Evolutionary conservation across 495 filamentous ascomycete genomes (phyloP), one percentile per base, ranked within the genome.

Genomic region (Staphylotrichum longicolle): DNA sequence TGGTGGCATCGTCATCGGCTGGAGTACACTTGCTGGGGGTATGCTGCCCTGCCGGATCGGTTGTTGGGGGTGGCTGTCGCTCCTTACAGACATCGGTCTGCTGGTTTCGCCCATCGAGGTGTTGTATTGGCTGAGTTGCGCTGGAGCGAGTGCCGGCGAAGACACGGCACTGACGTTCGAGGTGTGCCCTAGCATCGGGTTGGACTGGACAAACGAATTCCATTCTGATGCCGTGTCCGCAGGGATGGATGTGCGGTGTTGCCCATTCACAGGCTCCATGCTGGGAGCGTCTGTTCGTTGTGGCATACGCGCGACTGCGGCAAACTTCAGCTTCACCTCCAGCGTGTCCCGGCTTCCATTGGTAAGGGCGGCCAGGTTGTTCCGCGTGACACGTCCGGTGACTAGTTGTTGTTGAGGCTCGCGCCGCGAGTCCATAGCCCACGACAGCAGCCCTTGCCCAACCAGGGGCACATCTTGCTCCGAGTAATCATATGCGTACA

Each of bases 401-500:
- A 98, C 85, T 70, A 96, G 83, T 49, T 91, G 86, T 35, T 85
- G 67, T 78, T 78, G 42, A 77, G 83, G 10, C 82, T 77, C 41
- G 81, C 81, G 55, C 10, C 61, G 61, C n/a, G 78, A 70, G 52
- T 81, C 70, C 53, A 98, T 80, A 39, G 86, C 86, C 85, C 88
- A 88, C 60, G 94, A 98, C 30, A 98, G 82, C 89, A 98, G 90
- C 58, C 94, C 94, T 72, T 97, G 95, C 15, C 94, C 94, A 10
- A 97, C 93, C 59, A 97, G 83, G 50, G 94, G 94, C 6, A 86
- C 89, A 63, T 96, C 92, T 59, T 89, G 88, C 74, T 98, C 94
- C 7, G 94, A 98, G 74, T 91, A 98, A 69, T 98, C 94, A 75
- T 90, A 92, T 27, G 94, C 93, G 74, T 98, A 98, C 58, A 98